Evolutionary conservation across 106 monocot species (phyloP).

Genomic region (Vanilla planifolia): DNA sequence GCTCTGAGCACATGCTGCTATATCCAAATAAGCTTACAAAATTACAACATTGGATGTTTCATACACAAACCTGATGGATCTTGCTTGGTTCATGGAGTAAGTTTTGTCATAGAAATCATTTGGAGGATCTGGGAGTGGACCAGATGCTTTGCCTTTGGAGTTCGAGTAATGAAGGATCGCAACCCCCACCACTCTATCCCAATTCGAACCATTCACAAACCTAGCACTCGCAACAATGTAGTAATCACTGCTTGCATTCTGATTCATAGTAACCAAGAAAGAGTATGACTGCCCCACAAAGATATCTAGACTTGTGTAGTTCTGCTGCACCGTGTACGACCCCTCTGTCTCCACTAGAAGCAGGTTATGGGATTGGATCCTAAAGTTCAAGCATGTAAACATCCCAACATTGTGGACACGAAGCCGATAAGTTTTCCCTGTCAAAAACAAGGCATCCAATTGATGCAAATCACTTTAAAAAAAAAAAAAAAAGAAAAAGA

Average conservation of each 20-base stretch:
- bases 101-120: conserved; percentile 36
- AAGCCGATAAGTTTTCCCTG: conserved; percentile 69
- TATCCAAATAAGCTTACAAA: neutral
- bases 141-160: conserved; percentile 40
- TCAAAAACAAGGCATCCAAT: conserved; percentile 1
- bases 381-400: conserved; percentile 68
- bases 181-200: conserved; percentile 68
- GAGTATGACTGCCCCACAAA: conserved; percentile 82
- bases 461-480: neutral
- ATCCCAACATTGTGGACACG: conserved; percentile 73
- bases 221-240: conserved; percentile 75
- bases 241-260: conserved; percentile 74
- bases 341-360: conserved; percentile 73
- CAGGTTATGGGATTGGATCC: conserved; percentile 68
- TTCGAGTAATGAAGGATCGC: conserved; percentile 68
- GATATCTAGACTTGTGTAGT: conserved; percentile 57
- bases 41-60: neutral
- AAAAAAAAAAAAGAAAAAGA: neutral
- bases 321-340: conserved; percentile 61
- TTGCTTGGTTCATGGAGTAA: conserved; percentile 38
- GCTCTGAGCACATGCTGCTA: too few relatives aligned
- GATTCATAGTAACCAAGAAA: conserved; percentile 73
- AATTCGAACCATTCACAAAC: conserved; percentile 59
- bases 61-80: conserved; percentile 23
- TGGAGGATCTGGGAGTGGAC: conserved; percentile 35